Conservation (phyloP, 805 yeast genomes). For the Ogataea corticis region DNA sequence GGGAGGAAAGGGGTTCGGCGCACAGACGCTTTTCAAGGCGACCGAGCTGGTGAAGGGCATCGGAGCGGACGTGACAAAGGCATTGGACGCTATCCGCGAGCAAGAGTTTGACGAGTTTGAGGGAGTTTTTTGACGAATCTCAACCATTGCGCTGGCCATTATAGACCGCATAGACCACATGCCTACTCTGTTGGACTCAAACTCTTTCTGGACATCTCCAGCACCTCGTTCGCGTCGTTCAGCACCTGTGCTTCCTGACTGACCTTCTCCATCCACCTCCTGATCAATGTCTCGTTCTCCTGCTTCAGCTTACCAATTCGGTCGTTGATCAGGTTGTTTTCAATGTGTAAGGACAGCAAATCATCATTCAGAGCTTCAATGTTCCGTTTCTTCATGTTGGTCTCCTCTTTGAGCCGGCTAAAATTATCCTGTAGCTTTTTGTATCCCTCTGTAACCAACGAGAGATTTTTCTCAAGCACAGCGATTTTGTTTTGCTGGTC, state of each 20-base stretch:
- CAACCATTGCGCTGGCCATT: no score
- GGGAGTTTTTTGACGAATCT: conserved; percentile 18
- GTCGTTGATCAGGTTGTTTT: conserved; percentile 44
- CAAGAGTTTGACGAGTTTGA: conserved; percentile 37
- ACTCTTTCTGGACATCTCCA: conserved; percentile 22
- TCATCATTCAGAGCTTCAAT: conserved; percentile 54
- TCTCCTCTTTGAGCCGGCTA: conserved; percentile 31
- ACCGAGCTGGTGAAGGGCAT: conserved; percentile 57
- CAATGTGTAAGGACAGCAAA: conserved; percentile 48
- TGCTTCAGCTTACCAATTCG: conserved; percentile 32
- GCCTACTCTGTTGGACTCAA: conserved; percentile 11
- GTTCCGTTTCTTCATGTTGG: conserved; percentile 42
- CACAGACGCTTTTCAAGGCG: conserved; percentile 49
- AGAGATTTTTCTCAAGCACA: conserved; percentile 19
- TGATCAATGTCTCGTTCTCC: conserved; percentile 42
- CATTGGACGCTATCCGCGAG: conserved; percentile 52
- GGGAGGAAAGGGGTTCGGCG: conserved; percentile 56
- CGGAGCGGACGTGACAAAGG: conserved; percentile 62
- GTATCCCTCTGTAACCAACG: conserved; percentile 26
- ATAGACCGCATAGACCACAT: no score
- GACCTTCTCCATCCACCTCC: conserved; percentile 47
- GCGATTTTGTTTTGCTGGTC: conserved; percentile 12
- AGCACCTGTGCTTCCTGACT: conserved; percentile 42
- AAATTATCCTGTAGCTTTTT: conserved; percentile 21
- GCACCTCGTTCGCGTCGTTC: conserved; percentile 41